phyloP scores from a whole-genome alignment of 2,329 filamentous ascomycete species.

The Colletotrichum lupini region DNA sequence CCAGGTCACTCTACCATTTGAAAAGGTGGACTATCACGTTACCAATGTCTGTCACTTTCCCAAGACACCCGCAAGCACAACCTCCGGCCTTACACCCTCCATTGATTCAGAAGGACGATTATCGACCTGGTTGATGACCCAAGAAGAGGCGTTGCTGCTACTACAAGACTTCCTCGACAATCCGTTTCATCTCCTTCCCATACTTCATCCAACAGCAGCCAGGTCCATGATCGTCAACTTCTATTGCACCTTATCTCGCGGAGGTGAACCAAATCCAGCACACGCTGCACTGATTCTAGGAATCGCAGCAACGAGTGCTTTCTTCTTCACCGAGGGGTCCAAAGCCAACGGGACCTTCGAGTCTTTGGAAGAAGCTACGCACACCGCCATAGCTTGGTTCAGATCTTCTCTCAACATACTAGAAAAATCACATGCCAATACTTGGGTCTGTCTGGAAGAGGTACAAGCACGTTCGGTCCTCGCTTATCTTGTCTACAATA shows the following conservation, averaged over 20 bases:
- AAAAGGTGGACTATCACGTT: conserved; percentile 15
- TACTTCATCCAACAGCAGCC: conserved; percentile 41
- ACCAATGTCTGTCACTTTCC: conserved; percentile 8
- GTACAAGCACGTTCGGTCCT: conserved; percentile 52
- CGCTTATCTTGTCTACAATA: conserved; percentile 50
- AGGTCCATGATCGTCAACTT: conserved; percentile 36
- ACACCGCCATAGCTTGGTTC: conserved; percentile 42
- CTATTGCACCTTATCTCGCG: conserved; percentile 36
- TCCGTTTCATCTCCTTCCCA: conserved; percentile 40
- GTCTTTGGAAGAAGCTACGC: conserved; percentile 12
- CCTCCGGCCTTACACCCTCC: background rate
- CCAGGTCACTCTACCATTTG: background rate
- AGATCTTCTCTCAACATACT: conserved; percentile 49
- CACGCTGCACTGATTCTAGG: conserved; percentile 41
- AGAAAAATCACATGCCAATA: conserved; percentile 45
- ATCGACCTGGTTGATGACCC: conserved; percentile 36
- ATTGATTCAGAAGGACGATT: background rate
- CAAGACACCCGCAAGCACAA: conserved; percentile 1
- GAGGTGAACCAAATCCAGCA: conserved; percentile 33
- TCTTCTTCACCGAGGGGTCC: conserved; percentile 39
- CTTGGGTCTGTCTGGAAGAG: conserved; percentile 45
- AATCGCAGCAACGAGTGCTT: conserved; percentile 43
- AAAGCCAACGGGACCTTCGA: background rate
- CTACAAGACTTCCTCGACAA: conserved; percentile 42
- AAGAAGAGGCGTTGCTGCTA: conserved; percentile 41